Conservation (phyloP, 352 stramenopile genomes). For the Vaucheria bursata region DNA sequence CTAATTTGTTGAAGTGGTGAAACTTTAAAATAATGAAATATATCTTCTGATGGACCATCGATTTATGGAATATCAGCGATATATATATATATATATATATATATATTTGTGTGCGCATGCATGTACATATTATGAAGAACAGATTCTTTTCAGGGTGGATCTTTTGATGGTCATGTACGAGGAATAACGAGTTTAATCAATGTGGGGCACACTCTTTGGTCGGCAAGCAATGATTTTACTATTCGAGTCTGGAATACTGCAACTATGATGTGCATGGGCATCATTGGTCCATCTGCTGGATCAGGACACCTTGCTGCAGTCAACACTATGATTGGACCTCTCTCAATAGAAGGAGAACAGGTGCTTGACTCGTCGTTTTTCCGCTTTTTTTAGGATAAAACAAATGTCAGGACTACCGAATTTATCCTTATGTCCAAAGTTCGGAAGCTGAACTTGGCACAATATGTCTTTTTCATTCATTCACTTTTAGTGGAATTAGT, state of each 20-base stretch:
- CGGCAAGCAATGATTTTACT: not conserved
- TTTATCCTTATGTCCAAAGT: not conserved
- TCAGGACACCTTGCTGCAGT: not conserved
- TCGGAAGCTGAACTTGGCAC: not conserved
- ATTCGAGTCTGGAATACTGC: not conserved
- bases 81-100: too few relatives aligned
- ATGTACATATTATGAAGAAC: too few relatives aligned
- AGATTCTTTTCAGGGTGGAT: not conserved
- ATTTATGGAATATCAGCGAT: too few relatives aligned
- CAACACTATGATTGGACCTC: not conserved
- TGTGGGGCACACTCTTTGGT: not conserved
- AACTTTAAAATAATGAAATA: too few relatives aligned
- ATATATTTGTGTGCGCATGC: too few relatives aligned
- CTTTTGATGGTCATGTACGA: not conserved
- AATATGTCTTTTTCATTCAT: not conserved
- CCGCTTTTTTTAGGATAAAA: not conserved
- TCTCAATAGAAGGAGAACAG: slow-evolving; percentile 1
- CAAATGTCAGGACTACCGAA: too few relatives aligned
- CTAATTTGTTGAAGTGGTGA: too few relatives aligned
- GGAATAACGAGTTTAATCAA: not conserved
- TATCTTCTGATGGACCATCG: too few relatives aligned
- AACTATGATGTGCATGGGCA: not conserved
- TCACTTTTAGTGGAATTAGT: not conserved
- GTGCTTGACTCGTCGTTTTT: not conserved
- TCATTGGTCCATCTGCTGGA: not conserved